Base-by-base conservation (phyloP, 306 rosid species). In the Quercus engelmannii region DNA sequence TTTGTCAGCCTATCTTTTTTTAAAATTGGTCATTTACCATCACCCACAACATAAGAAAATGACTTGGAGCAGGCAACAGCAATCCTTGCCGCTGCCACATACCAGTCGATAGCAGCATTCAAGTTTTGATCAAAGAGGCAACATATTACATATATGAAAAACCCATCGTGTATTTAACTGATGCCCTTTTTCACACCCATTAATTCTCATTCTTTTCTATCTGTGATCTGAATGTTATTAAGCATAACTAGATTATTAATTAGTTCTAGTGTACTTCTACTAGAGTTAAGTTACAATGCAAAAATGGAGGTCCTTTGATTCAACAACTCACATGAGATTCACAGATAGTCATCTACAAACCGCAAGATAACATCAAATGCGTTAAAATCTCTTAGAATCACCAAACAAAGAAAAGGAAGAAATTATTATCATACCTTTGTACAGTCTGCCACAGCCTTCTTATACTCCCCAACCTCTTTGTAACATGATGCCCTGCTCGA, bases 391-490 rank as follows among this genome's bases (percentile, higher is more conserved):
- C 20, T 49, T 4, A 63, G 1, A 10, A 55, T 23, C 31, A n/a
- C 11, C 21, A 33, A 21, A 35, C 9, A 30, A 46, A 31, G 6
- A 6, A 70, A 77, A 49, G 54, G n/a, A 25, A 64, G 65, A 74
- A 62, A 64, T 54, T 23, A 77, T 20, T 12, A 75, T 23, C 3
- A 74, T 90, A 96, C 99, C 99, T 88, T 90, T 46, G 99, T 89
- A 87, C 99, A 96, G 81, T 96, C 99, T 4, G 92, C 97, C 76
- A 96, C 99, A 5, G 98, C 98, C 82, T 96, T 95, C 88, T 96
- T 96, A 84, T 93, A 96, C 89, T 93, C 97, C 61, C 99, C 97
- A 30, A 96, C 99, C 86, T 96, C 99, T 86, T 96, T 96, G 84
- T 91, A 96, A 88, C 99, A 93, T 0, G 99, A 96, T 81, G 99